phyloP scores from a whole-genome alignment of 139 green algal species.

The Volvox reticuliferus region DNA sequence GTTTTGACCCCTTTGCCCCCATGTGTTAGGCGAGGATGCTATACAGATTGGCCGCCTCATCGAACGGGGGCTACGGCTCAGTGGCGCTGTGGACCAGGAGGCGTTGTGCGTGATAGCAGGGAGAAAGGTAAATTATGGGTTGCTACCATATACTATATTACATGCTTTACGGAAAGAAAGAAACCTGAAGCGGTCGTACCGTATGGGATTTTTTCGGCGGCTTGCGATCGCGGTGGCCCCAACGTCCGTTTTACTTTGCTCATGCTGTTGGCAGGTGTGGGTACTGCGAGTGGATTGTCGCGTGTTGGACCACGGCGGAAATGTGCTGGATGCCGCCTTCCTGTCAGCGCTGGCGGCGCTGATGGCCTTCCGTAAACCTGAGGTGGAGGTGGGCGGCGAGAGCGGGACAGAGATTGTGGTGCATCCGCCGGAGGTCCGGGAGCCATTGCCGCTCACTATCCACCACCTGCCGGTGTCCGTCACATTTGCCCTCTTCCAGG shows the following conservation, averaged over 20 bases:
- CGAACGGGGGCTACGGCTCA: conserved; percentile 82
- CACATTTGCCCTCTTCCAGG: conserved; percentile 88
- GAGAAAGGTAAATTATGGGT: conserved; percentile 60
- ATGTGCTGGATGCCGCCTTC: conserved; percentile 83
- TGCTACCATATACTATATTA: too few relatives aligned
- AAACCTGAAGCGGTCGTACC: too few relatives aligned
- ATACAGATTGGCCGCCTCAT: conserved; percentile 83
- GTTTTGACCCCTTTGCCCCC: background rate
- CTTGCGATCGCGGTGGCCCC: too few relatives aligned
- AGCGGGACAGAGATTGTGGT: conserved; percentile 55
- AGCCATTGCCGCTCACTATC: conserved; percentile 89
- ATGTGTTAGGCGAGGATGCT: conserved; percentile 61
- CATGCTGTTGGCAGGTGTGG: conserved; percentile 76
- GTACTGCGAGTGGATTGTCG: conserved; percentile 80
- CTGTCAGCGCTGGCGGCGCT: conserved; percentile 85
- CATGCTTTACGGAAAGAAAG: too few relatives aligned
- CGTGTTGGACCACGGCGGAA: conserved; percentile 87
- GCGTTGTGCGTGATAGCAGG: conserved; percentile 90
- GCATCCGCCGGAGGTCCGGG: conserved; percentile 69
- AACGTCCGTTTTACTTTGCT: too few relatives aligned
- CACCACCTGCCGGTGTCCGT: conserved; percentile 90
- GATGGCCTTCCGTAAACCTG: conserved; percentile 75
- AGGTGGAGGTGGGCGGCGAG: conserved; percentile 52
- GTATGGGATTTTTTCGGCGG: too few relatives aligned
- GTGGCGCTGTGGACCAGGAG: conserved; percentile 88